These are phyloP conservation scores for Populus trichocarpa DNA, from an alignment of 441 rosid genomes.

Conservation along the genomic window DNA sequence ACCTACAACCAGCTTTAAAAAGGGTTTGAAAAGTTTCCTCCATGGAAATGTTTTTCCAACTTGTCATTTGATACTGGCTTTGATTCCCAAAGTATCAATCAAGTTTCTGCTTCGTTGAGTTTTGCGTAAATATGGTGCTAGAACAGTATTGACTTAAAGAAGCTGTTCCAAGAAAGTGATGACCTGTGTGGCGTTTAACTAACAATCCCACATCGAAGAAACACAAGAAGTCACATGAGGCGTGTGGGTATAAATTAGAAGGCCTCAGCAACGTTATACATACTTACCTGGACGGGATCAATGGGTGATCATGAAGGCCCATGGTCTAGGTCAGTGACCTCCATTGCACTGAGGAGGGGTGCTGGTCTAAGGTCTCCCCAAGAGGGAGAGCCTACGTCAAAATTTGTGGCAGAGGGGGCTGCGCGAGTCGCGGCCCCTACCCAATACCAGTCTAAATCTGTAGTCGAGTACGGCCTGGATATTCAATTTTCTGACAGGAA, in stretches of 20 bases:
- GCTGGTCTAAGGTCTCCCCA: no score
- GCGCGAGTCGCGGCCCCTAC: not conserved
- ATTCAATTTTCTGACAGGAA: no score
- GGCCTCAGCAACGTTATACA: not conserved
- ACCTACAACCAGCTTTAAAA: not conserved
- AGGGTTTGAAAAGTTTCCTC: not conserved
- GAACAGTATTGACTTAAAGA: no score
- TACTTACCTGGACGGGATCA: slow-evolving; percentile 15
- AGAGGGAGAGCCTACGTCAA: no score
- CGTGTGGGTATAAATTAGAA: not conserved
- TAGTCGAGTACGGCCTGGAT: no score
- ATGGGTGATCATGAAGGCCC: slow-evolving; percentile 4
- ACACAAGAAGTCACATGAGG: not conserved
- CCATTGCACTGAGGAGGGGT: no score
- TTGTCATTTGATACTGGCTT: not conserved
- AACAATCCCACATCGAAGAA: not conserved
- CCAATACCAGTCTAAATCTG: no score
- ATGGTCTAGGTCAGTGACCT: slow-evolving; percentile 4
- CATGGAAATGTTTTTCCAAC: not conserved
- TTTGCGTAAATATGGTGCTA: not conserved
- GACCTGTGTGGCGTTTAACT: no score
- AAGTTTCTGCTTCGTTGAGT: not conserved
- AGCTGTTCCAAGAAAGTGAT: no score
- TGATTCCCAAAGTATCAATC: not conserved
- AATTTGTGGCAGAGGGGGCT: not conserved